Conservation (phyloP, 257 asterid genomes). For the Solanum acaule region DNA sequence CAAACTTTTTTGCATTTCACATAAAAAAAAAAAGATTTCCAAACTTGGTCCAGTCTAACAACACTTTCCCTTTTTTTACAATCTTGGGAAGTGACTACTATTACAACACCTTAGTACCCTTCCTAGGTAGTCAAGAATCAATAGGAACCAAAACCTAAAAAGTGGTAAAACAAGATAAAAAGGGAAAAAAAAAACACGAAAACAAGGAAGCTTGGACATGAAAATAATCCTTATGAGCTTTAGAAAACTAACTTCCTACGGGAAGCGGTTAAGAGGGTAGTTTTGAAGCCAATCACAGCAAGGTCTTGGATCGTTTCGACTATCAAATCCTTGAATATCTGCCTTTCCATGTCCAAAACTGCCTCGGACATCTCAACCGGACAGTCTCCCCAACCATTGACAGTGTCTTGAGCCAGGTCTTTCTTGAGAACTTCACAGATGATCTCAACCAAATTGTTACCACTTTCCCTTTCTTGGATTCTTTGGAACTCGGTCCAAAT, state of each 20-base stretch:
- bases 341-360: slow-evolving; percentile 72
- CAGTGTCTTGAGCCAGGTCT: slow-evolving; percentile 52
- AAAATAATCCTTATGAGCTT: neutral
- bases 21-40: neutral
- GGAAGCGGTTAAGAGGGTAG: slow-evolving; percentile 11
- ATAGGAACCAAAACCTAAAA: neutral
- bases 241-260: slow-evolving; percentile 77
- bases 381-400: slow-evolving; percentile 69
- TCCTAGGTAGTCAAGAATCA: slow-evolving; percentile 4
- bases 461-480: slow-evolving; percentile 29
- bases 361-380: slow-evolving; percentile 64
- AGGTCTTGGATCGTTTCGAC: slow-evolving; percentile 66
- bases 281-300: slow-evolving; percentile 38
- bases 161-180: neutral
- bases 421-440: slow-evolving; percentile 60
- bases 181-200: neutral
- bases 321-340: slow-evolving; percentile 70
- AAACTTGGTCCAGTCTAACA: neutral
- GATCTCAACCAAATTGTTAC: slow-evolving; percentile 50
- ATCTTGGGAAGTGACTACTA: neutral
- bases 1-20: slow-evolving; percentile 2
- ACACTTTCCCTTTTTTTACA: neutral
- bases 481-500: slow-evolving; percentile 64
- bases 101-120: neutral
- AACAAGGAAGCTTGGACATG: neutral